Evolutionary conservation across 2,329 filamentous ascomycete genomes (phyloP).

Genomic region (Hypoxylon sp.): DNA sequence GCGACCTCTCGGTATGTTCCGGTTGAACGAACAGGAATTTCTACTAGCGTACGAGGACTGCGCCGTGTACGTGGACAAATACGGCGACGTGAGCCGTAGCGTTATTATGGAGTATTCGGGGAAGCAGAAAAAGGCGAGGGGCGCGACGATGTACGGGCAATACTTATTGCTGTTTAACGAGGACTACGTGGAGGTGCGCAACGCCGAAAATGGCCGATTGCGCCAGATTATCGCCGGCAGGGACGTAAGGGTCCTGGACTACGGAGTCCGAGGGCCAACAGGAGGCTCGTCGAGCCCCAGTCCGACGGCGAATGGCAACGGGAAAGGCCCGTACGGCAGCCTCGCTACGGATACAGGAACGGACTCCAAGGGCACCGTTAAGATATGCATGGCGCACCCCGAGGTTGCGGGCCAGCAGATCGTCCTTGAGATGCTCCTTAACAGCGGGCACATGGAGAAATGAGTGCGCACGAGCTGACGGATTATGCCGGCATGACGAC

Average conservation of each 20-base stretch:
- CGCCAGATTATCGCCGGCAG: slow-evolving; percentile 93
- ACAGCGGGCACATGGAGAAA: slow-evolving; percentile 79
- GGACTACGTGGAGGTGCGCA: slow-evolving; percentile 96
- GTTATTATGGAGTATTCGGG: slow-evolving; percentile 99
- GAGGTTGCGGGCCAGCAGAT: slow-evolving; percentile 86
- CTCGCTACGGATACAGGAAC: slow-evolving; percentile 54
- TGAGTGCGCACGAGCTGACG: slow-evolving; percentile 40
- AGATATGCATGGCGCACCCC: slow-evolving; percentile 95
- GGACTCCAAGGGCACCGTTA: slow-evolving; percentile 79
- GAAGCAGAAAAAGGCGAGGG: slow-evolving; percentile 79
- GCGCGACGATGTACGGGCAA: slow-evolving; percentile 88
- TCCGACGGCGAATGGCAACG: slow-evolving; percentile 25
- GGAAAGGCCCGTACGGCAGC: slow-evolving; percentile 50
- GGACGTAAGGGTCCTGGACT: slow-evolving; percentile 91
- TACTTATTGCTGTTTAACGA: slow-evolving; percentile 95
- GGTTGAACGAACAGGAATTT: slow-evolving; percentile 91
- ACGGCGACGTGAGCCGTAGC: slow-evolving; percentile 91
- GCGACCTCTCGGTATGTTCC: slow-evolving; percentile 94
- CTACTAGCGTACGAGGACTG: slow-evolving; percentile 95
- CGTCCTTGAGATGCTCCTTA: slow-evolving; percentile 90
- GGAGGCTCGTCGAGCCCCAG: slow-evolving; percentile 56
- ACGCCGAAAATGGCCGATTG: slow-evolving; percentile 93
- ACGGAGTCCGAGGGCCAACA: slow-evolving; percentile 75
- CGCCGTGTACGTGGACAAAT: slow-evolving; percentile 97
- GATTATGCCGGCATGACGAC: slow-evolving; percentile 13